Conservation (phyloP, 805 yeast species). For the Danielozyma ontarioensis region DNA sequence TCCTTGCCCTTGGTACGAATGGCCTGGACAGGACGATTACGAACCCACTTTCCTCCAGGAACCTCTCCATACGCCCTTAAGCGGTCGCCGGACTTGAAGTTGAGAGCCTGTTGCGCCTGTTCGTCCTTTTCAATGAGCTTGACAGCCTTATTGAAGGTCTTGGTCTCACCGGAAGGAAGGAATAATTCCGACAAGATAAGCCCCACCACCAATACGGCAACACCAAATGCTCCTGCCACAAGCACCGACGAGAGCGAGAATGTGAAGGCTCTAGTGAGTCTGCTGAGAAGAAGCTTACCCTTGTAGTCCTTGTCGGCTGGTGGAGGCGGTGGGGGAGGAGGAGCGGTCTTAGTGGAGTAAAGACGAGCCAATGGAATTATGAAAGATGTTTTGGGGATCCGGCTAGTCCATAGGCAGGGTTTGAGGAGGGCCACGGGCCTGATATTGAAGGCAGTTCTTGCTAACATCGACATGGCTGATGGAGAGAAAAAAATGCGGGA, state of each 20-base stretch:
- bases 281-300: conserved; percentile 39
- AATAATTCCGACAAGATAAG: conserved; percentile 74
- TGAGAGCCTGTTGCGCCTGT: conserved; percentile 51
- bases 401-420: not conserved
- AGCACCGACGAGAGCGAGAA: conserved; percentile 57
- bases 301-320: conserved; percentile 33
- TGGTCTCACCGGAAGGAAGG: conserved; percentile 88
- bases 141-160: conserved; percentile 83
- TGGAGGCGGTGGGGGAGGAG: conserved; percentile 37
- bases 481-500: no score
- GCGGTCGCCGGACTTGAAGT: conserved; percentile 50
- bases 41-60: conserved; percentile 71
- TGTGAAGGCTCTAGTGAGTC: conserved; percentile 52
- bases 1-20: conserved; percentile 61
- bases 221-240: conserved; percentile 64
- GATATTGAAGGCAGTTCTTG: no score
- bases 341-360: conserved; percentile 17
- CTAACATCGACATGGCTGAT: no score
- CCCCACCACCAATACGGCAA: conserved; percentile 65
- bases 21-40: conserved; percentile 80
- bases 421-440: not conserved
- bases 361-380: no score
- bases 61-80: conserved; percentile 81
- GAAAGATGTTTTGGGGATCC: not conserved
- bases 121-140: conserved; percentile 66